Base-by-base conservation (phyloP, 2,329 filamentous ascomycete species). In the Talaromyces rugulosus region DNA sequence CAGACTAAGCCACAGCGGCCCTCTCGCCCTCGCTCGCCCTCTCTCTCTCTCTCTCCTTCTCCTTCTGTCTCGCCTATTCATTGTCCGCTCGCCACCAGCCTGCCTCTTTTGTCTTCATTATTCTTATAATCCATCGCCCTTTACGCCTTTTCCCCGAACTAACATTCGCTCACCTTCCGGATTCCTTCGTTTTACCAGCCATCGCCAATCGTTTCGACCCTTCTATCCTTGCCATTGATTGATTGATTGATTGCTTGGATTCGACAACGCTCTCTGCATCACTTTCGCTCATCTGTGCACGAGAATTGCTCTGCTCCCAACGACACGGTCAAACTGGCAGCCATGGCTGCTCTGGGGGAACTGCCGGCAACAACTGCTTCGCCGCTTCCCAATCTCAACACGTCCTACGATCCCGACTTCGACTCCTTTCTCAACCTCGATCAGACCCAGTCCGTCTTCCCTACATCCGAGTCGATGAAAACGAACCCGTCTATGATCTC, bases 341-440 rank as follows among this genome's bases (percentile, higher is more conserved):
- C 27, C 12, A 62, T 62, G 61, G 56, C 61, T 34, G 72, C 74
- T 55, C 69, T 77, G 57, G 69, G 72, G 62, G 74, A 76, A 64
- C 68, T 73, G 33, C 52, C 63, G 59, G 64, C 72, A 36, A 67
- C 70, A 11, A 67, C 70, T 33, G 65, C 70, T 31, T 71, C 72
- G 12, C 69, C 71, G 33, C 69, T 71, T 63, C 65, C 70, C 33
- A 70, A 64, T 44, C 64, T 74, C 60, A 75, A 72, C 59, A 66
- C 69, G 36, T 69, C 66, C 56, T 79, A 78, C 64, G 78, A 80
- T 59, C 72, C 75, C 63, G 78, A 81, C 56, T 75, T 80, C 66
- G 78, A 80, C 64, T 73, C 76, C 18, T 81, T 80, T 64, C 73
- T 81, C 70, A 78, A 81, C 66, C 74, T 79, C 63, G 78, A 80